These are phyloP conservation scores for Melampsora larici-populina DNA, from an alignment of 1,284 basidiomycete genomes.

Conservation along the genomic window DNA sequence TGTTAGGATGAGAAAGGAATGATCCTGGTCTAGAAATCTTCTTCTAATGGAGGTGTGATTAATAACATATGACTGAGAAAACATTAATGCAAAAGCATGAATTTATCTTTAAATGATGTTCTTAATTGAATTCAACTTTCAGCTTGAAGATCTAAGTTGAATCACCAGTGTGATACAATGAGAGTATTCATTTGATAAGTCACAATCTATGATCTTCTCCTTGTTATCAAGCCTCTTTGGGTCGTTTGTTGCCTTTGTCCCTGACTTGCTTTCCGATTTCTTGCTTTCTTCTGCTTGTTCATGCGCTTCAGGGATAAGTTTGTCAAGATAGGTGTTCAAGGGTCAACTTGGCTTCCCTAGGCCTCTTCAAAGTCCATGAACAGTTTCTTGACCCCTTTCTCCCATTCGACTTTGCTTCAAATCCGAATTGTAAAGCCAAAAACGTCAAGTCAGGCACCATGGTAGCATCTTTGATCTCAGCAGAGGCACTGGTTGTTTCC, in stretches of 20 bases:
- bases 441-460: conserved; percentile 24
- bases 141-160: too few species aligned
- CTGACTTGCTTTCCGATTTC: conserved; percentile 41
- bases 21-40: too few species aligned
- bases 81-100: too few species aligned
- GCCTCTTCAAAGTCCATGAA: conserved; percentile 38
- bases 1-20: too few species aligned
- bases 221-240: conserved; percentile 28
- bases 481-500: not conserved
- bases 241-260: conserved; percentile 34
- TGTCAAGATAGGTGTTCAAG: conserved; percentile 22
- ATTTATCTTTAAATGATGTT: too few species aligned
- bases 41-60: too few species aligned
- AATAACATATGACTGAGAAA: too few species aligned
- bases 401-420: not conserved
- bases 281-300: conserved; percentile 35
- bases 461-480: not conserved
- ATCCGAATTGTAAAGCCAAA: conserved; percentile 17
- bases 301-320: conserved; percentile 33
- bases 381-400: conserved; percentile 3
- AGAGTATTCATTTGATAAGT: too few species aligned
- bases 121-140: too few species aligned
- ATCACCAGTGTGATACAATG: too few species aligned
- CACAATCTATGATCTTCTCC: too few species aligned
- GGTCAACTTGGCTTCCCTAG: conserved; percentile 29